Conservation (phyloP, 345 rosid species). For the Psidium guajava region DNA sequence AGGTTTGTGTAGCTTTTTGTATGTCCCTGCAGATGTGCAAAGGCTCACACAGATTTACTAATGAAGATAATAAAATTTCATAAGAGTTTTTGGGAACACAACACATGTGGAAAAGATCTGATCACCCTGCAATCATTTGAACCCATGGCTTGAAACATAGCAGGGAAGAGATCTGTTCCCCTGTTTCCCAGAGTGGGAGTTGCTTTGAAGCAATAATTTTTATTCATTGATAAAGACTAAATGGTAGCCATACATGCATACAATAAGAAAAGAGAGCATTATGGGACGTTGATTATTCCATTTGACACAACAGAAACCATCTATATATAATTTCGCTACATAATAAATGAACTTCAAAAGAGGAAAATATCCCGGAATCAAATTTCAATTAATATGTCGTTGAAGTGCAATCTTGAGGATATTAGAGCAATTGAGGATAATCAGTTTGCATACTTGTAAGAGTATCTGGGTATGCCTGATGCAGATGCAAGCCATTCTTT, state of each 20-base stretch:
- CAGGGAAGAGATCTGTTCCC: background rate
- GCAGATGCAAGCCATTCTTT: constrained; percentile 61
- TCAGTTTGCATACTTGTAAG: constrained; percentile 60
- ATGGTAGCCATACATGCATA: background rate
- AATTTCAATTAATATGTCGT: background rate
- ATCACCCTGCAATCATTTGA: background rate
- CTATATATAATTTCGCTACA: background rate
- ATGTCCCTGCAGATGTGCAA: constrained; percentile 50
- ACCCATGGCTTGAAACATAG: background rate
- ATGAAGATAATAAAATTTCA: background rate
- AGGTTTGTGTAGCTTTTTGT: constrained; percentile 85
- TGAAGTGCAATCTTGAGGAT: background rate
- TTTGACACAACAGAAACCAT: background rate
- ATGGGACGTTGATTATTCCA: background rate
- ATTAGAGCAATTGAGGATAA: background rate
- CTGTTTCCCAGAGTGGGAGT: background rate
- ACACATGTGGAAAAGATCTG: background rate
- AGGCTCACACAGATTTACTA: background rate
- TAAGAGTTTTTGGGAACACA: background rate
- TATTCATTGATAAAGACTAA: background rate
- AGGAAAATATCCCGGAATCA: background rate
- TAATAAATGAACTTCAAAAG: background rate
- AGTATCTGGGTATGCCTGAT: constrained; percentile 69
- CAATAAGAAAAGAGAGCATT: background rate
- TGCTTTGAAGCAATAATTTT: background rate